Percentiles rank a stretch among this genome's conserved stretches.
Evolutionary conservation across 768 basidiomycete genomes (phyloP).

Genomic region (Boletus vinaceobasis): DNA sequence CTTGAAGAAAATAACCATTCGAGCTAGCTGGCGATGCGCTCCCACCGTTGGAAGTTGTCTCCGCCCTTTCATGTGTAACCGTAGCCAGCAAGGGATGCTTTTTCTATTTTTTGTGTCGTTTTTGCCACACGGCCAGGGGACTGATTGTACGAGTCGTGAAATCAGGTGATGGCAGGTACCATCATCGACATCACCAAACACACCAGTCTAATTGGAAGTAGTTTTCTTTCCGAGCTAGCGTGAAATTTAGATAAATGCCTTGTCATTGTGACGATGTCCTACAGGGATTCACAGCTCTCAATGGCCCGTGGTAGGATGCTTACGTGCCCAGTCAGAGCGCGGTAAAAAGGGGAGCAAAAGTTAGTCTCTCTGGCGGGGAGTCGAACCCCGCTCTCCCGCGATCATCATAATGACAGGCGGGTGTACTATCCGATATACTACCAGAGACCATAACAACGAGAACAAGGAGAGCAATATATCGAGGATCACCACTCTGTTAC

Average conservation of each 20-base stretch:
- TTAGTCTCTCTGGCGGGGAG: conserved; percentile 42
- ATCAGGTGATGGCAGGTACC: no score
- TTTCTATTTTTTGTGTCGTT: neutral
- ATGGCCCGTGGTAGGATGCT: no score
- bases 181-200: neutral
- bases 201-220: neutral
- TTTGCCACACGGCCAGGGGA: neutral
- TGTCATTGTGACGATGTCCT: no score
- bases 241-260: no score
- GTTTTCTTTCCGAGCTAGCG: no score
- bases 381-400: conserved; percentile 45
- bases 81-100: neutral
- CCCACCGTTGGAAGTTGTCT: neutral
- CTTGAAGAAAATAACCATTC: conserved; percentile 51
- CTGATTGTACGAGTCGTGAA: neutral
- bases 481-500: no score
- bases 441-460: conserved; percentile 28
- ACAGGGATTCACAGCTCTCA: no score
- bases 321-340: no score
- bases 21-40: conserved; percentile 8
- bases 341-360: neutral
- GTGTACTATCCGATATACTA: conserved; percentile 53
- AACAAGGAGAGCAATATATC: neutral
- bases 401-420: conserved; percentile 39
- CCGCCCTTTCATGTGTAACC: neutral